Evolutionary conservation across 306 rosid genomes (phyloP), one percentile per base, ranked within the genome.

Genomic region (Vigna hirtella): DNA sequence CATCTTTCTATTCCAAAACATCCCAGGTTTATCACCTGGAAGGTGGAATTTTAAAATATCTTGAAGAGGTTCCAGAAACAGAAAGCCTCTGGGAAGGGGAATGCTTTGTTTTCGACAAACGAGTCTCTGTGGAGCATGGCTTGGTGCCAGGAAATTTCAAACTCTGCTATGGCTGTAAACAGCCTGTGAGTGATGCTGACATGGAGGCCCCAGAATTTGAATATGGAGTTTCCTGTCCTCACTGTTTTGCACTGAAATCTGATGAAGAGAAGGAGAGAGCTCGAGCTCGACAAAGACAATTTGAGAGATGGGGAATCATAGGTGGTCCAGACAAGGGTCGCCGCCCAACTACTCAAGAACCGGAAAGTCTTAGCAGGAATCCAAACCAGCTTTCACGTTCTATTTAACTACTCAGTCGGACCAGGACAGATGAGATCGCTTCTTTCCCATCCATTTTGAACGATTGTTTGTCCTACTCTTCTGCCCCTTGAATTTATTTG

Each of bases 1-100:
- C 52, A 68, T 9, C 42, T 53, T 17, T 36, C 6, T 36, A 20
- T 66, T 62, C 5, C 22, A 32, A 52, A 56, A 20, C 56, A 51
- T 53, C 9, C 3, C 18, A 95, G 98, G 98, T 92, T 58, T 95
- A 77, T 95, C 98, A 95, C 84, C 87, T 95, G 69, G 93, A 95
- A 84, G 98, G 98, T 79, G 98, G 98, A 81, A 95, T 95, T 85
- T 89, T 95, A 73, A 95, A 95, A 83, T 95, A 95, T 79, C 91
- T 95, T 2, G 98, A 95, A 77, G 96, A 92, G 56, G 91, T 92
- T 78, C 90, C 97, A 1, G 77, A 85, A 87, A 70, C 82, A 71
- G 90, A 91, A 72, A 95, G 98, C 85, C 88, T 92, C 18, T 92
- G 98, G 98, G 96, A 92, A 66, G 98, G 98, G 13, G 98, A 95